phyloP scores from a whole-genome alignment of 1,284 basidiomycete species.

The Trametes sp. region DNA sequence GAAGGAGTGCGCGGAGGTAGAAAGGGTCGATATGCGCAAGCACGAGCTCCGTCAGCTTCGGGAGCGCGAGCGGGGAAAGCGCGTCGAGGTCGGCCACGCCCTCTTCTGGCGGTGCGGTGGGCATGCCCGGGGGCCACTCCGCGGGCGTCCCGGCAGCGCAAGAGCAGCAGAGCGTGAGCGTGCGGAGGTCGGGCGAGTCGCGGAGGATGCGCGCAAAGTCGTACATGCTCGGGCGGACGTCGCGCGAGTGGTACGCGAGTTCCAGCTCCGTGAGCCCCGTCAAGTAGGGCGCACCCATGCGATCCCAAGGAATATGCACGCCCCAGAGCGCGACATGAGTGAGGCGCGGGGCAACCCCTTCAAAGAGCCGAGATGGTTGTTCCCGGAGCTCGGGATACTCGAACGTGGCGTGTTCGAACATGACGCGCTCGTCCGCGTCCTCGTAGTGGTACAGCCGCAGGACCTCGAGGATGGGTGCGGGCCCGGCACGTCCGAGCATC shows the following conservation, averaged over 20 bases:
- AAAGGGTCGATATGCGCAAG: slow-evolving; percentile 60
- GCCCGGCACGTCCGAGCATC: slow-evolving; percentile 53
- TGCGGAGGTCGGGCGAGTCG: slow-evolving; percentile 54
- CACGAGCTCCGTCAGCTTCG: slow-evolving; percentile 52
- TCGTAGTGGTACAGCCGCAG: slow-evolving; percentile 71
- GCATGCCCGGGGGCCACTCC: slow-evolving; percentile 44
- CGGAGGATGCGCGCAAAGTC: slow-evolving; percentile 60
- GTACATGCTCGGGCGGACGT: slow-evolving; percentile 58
- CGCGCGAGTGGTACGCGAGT: slow-evolving; percentile 63
- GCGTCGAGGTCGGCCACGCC: slow-evolving; percentile 17
- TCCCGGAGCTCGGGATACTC: slow-evolving; percentile 52
- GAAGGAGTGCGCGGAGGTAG: slow-evolving; percentile 52
- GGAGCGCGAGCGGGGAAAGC: slow-evolving; percentile 39
- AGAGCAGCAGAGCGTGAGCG: slow-evolving; percentile 61
- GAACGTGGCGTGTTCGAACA: too few species aligned
- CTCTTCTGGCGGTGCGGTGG: slow-evolving; percentile 1
- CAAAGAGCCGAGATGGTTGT: slow-evolving; percentile 50
- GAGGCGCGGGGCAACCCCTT: slow-evolving; percentile 54
- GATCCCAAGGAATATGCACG: slow-evolving; percentile 64
- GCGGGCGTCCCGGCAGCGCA: slow-evolving; percentile 49
- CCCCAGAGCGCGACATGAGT: slow-evolving; percentile 66
- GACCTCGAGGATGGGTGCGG: slow-evolving; percentile 61
- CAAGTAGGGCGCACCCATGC: slow-evolving; percentile 54
- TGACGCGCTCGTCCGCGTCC: slow-evolving; percentile 55
- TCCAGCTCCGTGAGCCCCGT: slow-evolving; percentile 58